These are phyloP conservation scores for Malus hybrid DNA, from an alignment of 331 rosid genomes.

Conservation along the genomic window DNA sequence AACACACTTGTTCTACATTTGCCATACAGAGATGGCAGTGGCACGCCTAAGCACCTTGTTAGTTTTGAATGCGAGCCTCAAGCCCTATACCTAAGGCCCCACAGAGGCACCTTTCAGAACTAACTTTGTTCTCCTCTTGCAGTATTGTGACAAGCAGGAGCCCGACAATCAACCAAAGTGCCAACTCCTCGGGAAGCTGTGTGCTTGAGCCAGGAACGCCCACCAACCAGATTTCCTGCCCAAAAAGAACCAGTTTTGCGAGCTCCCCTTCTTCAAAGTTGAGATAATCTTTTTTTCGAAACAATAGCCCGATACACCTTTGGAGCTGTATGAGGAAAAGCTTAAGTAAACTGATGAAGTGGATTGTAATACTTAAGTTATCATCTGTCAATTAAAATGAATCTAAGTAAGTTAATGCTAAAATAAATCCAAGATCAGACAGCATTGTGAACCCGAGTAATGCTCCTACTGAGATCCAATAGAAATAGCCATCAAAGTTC, in stretches of 20 bases:
- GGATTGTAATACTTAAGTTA: not conserved
- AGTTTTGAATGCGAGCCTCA: too few species aligned
- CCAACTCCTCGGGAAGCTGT: too few species aligned
- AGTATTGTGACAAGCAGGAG: too few species aligned
- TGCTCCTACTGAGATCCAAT: conserved; percentile 74
- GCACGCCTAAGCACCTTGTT: too few species aligned
- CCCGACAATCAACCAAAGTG: too few species aligned
- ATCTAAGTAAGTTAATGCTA: conserved; percentile 67
- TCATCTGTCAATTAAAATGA: not conserved
- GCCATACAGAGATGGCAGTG: too few species aligned
- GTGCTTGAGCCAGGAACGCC: too few species aligned
- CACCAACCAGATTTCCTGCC: too few species aligned
- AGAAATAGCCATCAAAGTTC: conserved; percentile 44
- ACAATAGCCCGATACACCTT: conserved; percentile 59
- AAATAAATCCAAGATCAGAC: conserved; percentile 58
- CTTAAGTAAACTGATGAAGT: not conserved
- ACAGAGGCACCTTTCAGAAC: too few species aligned
- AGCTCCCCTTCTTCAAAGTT: conserved; percentile 26
- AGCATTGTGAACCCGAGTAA: conserved; percentile 54
- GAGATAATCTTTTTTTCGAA: conserved; percentile 53
- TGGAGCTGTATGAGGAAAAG: not conserved
- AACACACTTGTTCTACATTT: too few species aligned
- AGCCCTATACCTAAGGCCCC: too few species aligned
- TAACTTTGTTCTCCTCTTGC: too few species aligned
- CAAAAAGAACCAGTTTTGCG: not conserved